Percentiles rank a stretch among this genome's conserved stretches.
phyloP scores from a whole-genome alignment of 1,284 basidiomycete species.

The Apiotrichum montevideense region DNA sequence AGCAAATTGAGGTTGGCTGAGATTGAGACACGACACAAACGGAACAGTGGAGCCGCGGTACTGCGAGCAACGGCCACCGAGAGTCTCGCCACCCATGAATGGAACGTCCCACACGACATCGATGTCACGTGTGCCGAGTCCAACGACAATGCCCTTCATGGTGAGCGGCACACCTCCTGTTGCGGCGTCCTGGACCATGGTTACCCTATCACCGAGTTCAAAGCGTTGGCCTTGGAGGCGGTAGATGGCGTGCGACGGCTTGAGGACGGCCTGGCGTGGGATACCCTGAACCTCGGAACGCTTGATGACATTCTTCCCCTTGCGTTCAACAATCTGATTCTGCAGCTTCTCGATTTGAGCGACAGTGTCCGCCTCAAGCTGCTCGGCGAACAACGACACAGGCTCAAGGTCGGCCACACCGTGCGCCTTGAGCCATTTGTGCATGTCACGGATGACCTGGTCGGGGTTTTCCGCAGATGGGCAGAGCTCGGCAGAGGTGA shows the following conservation, averaged over 20 bases:
- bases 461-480: slow-evolving; percentile 59
- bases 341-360: slow-evolving; percentile 40
- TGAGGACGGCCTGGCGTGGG: slow-evolving; percentile 88
- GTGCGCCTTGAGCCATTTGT: slow-evolving; percentile 77
- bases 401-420: slow-evolving; percentile 87
- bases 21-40: slow-evolving; percentile 77
- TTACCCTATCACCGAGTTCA: slow-evolving; percentile 85
- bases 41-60: slow-evolving; percentile 82
- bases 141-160: slow-evolving; percentile 89
- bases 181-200: slow-evolving; percentile 83
- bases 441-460: slow-evolving; percentile 66
- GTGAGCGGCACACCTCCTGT: slow-evolving; percentile 82
- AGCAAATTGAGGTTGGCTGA: slow-evolving; percentile 73
- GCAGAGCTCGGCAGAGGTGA: slow-evolving; percentile 68
- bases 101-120: slow-evolving; percentile 96
- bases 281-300: slow-evolving; percentile 85
- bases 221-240: slow-evolving; percentile 89
- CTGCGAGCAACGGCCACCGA: slow-evolving; percentile 82
- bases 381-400: slow-evolving; percentile 86
- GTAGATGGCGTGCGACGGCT: slow-evolving; percentile 84
- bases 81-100: slow-evolving; percentile 85
- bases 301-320: slow-evolving; percentile 63
- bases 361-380: slow-evolving; percentile 67
- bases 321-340: slow-evolving; percentile 59
- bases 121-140: slow-evolving; percentile 75